Evolutionary conservation across 306 rosid species (phyloP), one percentile per base, ranked within the genome.

Genomic region (Inga oerstediana): DNA sequence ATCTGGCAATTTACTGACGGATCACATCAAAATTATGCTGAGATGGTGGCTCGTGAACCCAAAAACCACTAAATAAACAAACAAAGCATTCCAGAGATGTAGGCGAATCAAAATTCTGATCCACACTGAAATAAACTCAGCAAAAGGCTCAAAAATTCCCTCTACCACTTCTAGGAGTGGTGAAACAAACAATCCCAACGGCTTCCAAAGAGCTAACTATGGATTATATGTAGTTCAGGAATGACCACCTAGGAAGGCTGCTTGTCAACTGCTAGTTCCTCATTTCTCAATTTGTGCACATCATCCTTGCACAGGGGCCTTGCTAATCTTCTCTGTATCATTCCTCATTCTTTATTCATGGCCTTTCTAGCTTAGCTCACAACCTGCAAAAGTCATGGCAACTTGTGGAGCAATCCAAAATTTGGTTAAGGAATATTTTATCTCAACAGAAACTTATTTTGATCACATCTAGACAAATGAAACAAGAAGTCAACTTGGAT

Each of bases 311-410:
- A 0, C 5, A 0, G 1, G 41, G 41, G 41, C 7, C 41, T 4
- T 5, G 41, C 41, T 37, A 37, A 37, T 37, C 41, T 37, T 37
- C 41, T 37, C 7, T 37, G 41, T 37, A 37, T 37, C 41, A 74
- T 52, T 58, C 30, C 64, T 58, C 30, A n/a, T 58, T 58, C 64
- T 20, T 37, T 58, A 58, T 19, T 58, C 98, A 95, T 92, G 76
- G 98, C 97, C 89, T 95, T 93, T 86, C 88, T 92, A 51, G 95
- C 93, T 51, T 66, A 93, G 93, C 85, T 95, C 97, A 52, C 92
- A 93, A 46, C 99, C 99, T 34, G 99, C 99, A 84, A 95, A 95
- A 89, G 91, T 95, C 98, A 95, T 93, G 86, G 99, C 99, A 27
- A 97, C 99, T 43, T 93, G 68, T 20, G 97, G 97, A 49, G 98